These are phyloP conservation scores for Pichia sp. DNA, from an alignment of 1,139 yeast species.

Conservation along the genomic window DNA sequence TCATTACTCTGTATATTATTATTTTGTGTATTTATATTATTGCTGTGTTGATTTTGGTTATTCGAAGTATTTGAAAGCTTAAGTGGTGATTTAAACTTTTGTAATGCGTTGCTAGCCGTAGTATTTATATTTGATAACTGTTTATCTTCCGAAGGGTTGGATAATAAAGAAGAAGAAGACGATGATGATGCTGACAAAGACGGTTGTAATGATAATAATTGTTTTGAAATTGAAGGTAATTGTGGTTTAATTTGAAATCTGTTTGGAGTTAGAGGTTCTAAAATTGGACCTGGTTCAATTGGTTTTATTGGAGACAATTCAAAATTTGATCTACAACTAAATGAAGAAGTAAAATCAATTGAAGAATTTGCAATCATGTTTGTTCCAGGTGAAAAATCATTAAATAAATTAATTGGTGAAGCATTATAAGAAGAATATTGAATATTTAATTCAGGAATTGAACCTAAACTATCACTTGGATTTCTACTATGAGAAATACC, in stretches of 20 bases:
- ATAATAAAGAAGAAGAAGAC: background rate
- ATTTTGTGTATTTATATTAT: background rate
- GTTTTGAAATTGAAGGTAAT: slow-evolving; percentile 15
- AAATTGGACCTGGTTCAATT: slow-evolving; percentile 46
- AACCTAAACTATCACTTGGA: slow-evolving; percentile 19
- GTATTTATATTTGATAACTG: background rate
- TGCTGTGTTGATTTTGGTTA: background rate
- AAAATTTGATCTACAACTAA: slow-evolving; percentile 57
- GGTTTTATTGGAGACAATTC: slow-evolving; percentile 56
- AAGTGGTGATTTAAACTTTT: slow-evolving; percentile 16
- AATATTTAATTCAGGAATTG: slow-evolving; percentile 35
- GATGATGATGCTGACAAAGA: slow-evolving; percentile 20
- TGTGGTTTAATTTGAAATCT: slow-evolving; percentile 16
- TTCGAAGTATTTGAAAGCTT: slow-evolving; percentile 7
- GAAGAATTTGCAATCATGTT: slow-evolving; percentile 15
- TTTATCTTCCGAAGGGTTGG: background rate
- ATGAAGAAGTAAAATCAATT: slow-evolving; percentile 41
- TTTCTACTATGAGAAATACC: slow-evolving; percentile 1
- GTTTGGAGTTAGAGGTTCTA: slow-evolving; percentile 44
- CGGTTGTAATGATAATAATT: slow-evolving; percentile 17
- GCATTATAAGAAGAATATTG: slow-evolving; percentile 31
- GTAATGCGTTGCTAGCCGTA: slow-evolving; percentile 4
- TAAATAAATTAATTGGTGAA: slow-evolving; percentile 13
- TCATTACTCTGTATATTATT: background rate
- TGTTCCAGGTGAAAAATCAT: slow-evolving; percentile 6